Base-by-base conservation (phyloP, 257 asterid genomes). In the Coffea eugenioides region DNA sequence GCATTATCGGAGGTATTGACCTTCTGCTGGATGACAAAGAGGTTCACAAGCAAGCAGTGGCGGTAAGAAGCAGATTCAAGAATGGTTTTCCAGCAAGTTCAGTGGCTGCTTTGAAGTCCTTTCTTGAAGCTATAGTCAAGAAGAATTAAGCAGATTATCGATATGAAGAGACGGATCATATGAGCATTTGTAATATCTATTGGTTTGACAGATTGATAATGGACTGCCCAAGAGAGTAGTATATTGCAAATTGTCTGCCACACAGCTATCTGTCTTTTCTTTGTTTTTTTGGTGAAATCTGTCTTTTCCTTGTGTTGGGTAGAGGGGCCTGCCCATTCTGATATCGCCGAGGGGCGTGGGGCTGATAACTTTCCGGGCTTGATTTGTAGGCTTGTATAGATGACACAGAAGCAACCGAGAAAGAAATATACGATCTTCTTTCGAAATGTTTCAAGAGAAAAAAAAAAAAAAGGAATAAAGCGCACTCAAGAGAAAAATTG, bases 81-180 rank as follows among this genome's bases (percentile, higher is more conserved):
- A 78, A 8, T 69, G 94, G 92, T 46, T 92, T 80, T 74, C 94
- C 94, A 8, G 62, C 87, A 3, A 87, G 88, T 79, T 90, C 97
- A 9, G 82, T 15, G 71, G 89, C 88, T 69, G 84, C 97, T 78
- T 61, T 94, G 74, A 84, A 80, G 85, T 80, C 82, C 15, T 84
- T 92, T 79, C 7, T 86, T 45, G 79, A 84, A 79, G 56, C 16
- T 25, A 36, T 73, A 4, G 10, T 43, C 4, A 10, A 25, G 15
- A 79, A 31, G 57, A 45, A 59, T 23, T 49, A 31, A 49, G 9
- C n/a, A 56, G n/a, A 21, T 43, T 61, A 23, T 16, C 18, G 59
- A 54, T 54, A 2, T 54, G 59, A 54, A 10, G 34, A 61, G 1
- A 11, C 14, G 7, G 2, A 23, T 62, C 5, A 7, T 62, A 62